Evolutionary conservation across 2,329 filamentous ascomycete species (phyloP), one percentile per base, ranked within the genome.

Genomic region (Fusarium albidum): DNA sequence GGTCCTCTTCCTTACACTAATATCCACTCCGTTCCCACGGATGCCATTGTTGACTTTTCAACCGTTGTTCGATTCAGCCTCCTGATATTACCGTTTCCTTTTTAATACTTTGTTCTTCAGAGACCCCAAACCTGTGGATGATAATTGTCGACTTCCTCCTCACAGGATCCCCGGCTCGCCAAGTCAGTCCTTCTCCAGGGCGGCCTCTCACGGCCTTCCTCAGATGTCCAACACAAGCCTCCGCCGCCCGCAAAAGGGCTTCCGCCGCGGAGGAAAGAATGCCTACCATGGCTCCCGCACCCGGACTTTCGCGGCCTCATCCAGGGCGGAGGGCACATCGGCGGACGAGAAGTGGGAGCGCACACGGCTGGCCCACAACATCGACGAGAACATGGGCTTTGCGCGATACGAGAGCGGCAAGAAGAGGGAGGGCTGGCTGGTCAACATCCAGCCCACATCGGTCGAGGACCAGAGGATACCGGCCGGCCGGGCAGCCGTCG

Each of bases 301-400:
- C 21, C 91, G 90, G 69, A 96, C 91, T 5, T 90, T 98, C 63
- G 87, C 94, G 51, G 86, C 91, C 28, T 88, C 89, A 8, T 85
- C 89, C 35, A 85, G 89, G 49, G 87, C 86, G 48, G 96, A 99
- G 79, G 88, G 85, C 45, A 98, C 92, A 1, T 96, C 93, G 8
- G 87, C 91, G 67, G 92, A 96, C 80, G 95, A 99, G 75, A 96
- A 92, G 74, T 86, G 91, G 76, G 93, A 99, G 76, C 88, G 92
- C 31, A 89, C 87, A 39, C 86, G 87, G 49, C 84, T 96, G 44
- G 92, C 92, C 27, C 86, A 96, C 75, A 85, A 82, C 68, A 97
- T 99, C 71, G 96, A 99, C 77, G 95, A 98, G 77, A 83, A 84
- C 57, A 95, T 98, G 87, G 96, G 95, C 46, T 99, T 99, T 73